phyloP scores from a whole-genome alignment of 2,329 filamentous ascomycete species.

The Dothideomycetes sp. region DNA sequence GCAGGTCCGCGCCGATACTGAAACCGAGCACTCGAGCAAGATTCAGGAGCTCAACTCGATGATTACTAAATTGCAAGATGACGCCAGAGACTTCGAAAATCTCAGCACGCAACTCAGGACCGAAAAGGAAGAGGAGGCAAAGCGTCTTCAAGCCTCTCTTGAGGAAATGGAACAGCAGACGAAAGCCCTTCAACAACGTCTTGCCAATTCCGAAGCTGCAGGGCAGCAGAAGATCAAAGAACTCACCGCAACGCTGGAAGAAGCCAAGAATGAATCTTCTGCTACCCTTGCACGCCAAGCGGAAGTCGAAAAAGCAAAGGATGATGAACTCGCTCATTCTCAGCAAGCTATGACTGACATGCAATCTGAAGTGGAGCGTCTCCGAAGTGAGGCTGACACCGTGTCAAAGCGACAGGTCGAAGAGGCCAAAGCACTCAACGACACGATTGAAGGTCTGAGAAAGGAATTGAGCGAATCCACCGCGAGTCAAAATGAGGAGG shows the following conservation, averaged over 20 bases:
- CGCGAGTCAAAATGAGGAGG: background rate
- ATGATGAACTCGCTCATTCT: background rate
- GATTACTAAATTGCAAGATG: constrained; percentile 4
- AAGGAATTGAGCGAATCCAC: constrained; percentile 1
- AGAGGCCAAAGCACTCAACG: background rate
- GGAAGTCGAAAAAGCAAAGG: background rate
- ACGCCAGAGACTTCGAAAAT: constrained; percentile 7
- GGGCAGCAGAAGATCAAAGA: constrained; percentile 1
- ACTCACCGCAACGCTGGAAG: background rate
- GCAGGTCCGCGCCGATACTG: constrained; percentile 1
- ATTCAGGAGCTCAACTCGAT: constrained; percentile 5
- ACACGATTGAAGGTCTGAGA: background rate
- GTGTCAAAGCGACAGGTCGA: background rate
- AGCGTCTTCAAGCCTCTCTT: constrained; percentile 4
- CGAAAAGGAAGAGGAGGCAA: constrained; percentile 6
- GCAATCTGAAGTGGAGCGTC: background rate
- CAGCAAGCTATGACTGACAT: background rate
- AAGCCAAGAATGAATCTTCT: background rate
- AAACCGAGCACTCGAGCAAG: constrained; percentile 5
- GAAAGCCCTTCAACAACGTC: constrained; percentile 3
- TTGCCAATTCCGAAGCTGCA: background rate
- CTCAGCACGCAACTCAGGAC: constrained; percentile 1
- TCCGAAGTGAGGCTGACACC: background rate
- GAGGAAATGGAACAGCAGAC: background rate
- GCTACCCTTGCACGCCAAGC: constrained; percentile 2